Evolutionary conservation across 371 early-diverging fungal species (phyloP).

Genomic region (Chytridiales sp.): DNA sequence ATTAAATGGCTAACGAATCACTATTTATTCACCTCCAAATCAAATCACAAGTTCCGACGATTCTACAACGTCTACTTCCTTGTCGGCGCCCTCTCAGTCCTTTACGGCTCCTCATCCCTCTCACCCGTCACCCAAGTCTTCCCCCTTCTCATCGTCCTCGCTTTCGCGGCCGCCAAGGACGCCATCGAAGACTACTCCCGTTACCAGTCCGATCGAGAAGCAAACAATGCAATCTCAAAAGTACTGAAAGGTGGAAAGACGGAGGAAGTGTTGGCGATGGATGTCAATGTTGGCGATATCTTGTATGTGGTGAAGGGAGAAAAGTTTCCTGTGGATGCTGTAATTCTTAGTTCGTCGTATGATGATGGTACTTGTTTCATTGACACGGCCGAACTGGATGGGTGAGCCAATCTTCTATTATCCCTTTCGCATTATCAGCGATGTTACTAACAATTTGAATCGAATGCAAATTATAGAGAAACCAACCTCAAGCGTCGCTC

Average conservation of each 20-base stretch:
- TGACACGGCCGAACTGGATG: slow-evolving; percentile 72
- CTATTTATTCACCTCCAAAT: neutral
- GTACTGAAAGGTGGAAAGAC: slow-evolving; percentile 26
- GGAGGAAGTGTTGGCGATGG: slow-evolving; percentile 30
- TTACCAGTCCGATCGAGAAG: slow-evolving; percentile 51
- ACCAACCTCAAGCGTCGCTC: slow-evolving; percentile 59
- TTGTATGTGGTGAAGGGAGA: slow-evolving; percentile 51
- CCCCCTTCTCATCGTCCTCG: slow-evolving; percentile 60
- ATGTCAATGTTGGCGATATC: slow-evolving; percentile 58
- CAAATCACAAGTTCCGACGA: slow-evolving; percentile 51
- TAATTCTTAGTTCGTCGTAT: slow-evolving; percentile 49
- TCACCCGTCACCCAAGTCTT: slow-evolving; percentile 43
- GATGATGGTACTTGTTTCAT: slow-evolving; percentile 60
- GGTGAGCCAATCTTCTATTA: slow-evolving; percentile 30
- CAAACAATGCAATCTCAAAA: slow-evolving; percentile 33
- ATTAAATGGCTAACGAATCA: neutral
- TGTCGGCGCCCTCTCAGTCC: slow-evolving; percentile 43
- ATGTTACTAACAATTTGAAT: neutral
- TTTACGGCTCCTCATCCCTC: slow-evolving; percentile 37
- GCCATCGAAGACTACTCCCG: slow-evolving; percentile 64
- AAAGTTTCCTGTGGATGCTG: slow-evolving; percentile 61
- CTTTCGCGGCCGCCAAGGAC: slow-evolving; percentile 65
- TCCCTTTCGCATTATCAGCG: slow-evolving; percentile 4
- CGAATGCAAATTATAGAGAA: slow-evolving; percentile 44
- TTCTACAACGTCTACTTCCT: slow-evolving; percentile 71